phyloP scores from a whole-genome alignment of 2,329 filamentous ascomycete genomes.

The Colletotrichum horii region DNA sequence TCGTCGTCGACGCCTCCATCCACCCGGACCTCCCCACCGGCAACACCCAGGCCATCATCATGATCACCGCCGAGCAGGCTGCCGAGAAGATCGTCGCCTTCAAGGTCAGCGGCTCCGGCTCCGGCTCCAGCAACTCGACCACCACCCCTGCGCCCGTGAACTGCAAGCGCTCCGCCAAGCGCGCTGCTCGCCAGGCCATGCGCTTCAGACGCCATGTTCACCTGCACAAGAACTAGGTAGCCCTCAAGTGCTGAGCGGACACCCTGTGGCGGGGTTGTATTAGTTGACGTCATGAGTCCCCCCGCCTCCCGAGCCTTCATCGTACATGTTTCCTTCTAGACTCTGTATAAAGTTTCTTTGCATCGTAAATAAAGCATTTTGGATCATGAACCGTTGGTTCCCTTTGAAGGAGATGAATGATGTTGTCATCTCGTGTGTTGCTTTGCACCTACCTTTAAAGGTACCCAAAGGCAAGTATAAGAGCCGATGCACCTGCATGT shows the following conservation, averaged over 20 bases:
- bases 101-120: not conserved
- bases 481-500: too few relatives aligned
- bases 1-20: constrained; percentile 66
- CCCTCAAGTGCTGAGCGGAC: not conserved
- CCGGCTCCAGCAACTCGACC: not conserved
- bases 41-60: constrained; percentile 23
- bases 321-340: constrained; percentile 4
- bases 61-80: constrained; percentile 22
- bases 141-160: not conserved
- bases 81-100: constrained; percentile 20
- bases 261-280: not conserved
- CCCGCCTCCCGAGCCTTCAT: not conserved
- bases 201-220: constrained; percentile 5
- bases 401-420: not conserved
- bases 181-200: not conserved
- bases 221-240: not conserved
- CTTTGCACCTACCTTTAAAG: too few relatives aligned
- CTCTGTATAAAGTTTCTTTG: constrained; percentile 8
- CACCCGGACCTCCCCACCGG: constrained; percentile 51
- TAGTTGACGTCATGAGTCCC: not conserved
- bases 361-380: constrained; percentile 4
- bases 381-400: not conserved
- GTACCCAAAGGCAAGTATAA: too few relatives aligned
- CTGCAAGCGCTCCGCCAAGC: not conserved
- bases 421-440: too few relatives aligned